These are phyloP conservation scores for Zygotorulaspora chibaensis DNA, from an alignment of 805 yeast species.

Conservation along the genomic window DNA sequence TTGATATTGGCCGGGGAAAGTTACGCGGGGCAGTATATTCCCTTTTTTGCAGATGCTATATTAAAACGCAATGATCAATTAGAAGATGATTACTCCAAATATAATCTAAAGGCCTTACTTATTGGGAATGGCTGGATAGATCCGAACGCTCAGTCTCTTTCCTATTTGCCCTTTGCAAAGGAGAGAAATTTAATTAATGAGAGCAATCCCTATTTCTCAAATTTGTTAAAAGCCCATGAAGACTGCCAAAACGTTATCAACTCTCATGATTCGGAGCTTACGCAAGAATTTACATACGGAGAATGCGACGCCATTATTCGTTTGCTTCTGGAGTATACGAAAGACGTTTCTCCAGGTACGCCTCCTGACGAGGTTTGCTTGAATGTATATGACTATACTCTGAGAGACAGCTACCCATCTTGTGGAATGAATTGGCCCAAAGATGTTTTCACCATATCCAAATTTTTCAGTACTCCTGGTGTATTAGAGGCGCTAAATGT, in stretches of 20 bases:
- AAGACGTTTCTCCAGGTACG: conserved; percentile 16
- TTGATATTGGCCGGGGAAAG: conserved; percentile 89
- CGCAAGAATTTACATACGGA: conserved; percentile 27
- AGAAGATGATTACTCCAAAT: conserved; percentile 14
- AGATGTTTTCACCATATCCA: conserved; percentile 47
- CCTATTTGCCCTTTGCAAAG: conserved; percentile 68
- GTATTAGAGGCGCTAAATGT: conserved; percentile 55
- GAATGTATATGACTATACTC: conserved; percentile 78
- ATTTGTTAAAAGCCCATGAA: conserved; percentile 49
- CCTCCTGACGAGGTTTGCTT: conserved; percentile 48
- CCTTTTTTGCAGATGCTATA: conserved; percentile 71
- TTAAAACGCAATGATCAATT: conserved; percentile 41
- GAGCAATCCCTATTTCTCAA: conserved; percentile 38
- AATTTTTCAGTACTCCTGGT: conserved; percentile 46
- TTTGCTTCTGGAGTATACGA: conserved; percentile 30
- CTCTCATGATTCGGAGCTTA: conserved; percentile 16
- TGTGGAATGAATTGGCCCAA: conserved; percentile 96
- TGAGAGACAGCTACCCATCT: conserved; percentile 68
- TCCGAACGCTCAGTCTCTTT: conserved; percentile 77
- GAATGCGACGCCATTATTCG: conserved; percentile 45
- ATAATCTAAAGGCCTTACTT: conserved; percentile 59
- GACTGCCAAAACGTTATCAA: conserved; percentile 54
- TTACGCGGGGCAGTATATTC: conserved; percentile 95
- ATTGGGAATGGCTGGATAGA: conserved; percentile 96
- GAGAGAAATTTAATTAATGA: conserved; percentile 51